Evolutionary conservation across 2,329 filamentous ascomycete species (phyloP).

Genomic region (Diaporthe citrichinensis): DNA sequence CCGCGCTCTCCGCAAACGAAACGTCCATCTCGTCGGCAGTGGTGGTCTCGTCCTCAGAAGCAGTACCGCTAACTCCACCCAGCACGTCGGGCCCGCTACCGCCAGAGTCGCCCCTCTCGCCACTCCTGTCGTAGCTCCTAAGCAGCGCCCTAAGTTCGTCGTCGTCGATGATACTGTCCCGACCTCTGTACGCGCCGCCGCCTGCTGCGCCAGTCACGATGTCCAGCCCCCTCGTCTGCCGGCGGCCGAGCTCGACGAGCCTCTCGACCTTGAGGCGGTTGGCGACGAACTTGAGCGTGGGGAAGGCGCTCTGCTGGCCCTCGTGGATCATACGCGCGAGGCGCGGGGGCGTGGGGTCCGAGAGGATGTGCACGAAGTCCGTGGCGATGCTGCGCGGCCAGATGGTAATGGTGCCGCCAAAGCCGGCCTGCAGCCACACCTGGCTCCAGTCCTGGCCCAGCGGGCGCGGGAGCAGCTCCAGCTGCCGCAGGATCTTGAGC

Average conservation of each 20-base stretch:
- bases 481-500: conserved; percentile 92
- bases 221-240: conserved; percentile 64
- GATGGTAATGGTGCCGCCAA: conserved; percentile 94
- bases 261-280: conserved; percentile 90
- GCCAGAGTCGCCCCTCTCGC: not conserved
- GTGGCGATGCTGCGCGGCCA: conserved; percentile 87
- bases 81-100: not conserved
- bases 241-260: conserved; percentile 70
- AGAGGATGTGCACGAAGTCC: conserved; percentile 89
- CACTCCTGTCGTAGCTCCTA: conserved; percentile 43
- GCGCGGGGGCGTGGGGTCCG: conserved; percentile 82
- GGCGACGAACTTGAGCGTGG: conserved; percentile 90
- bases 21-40: conserved; percentile 40
- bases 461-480: conserved; percentile 91
- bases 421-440: conserved; percentile 90
- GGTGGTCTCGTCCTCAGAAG: conserved; percentile 40
- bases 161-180: conserved; percentile 73
- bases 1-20: conserved; percentile 21
- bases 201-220: not conserved
- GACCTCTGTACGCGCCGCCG: conserved; percentile 58
- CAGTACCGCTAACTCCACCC: conserved; percentile 36
- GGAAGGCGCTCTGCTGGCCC: conserved; percentile 90
- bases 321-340: conserved; percentile 91
- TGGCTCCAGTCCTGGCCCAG: conserved; percentile 97
- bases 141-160: conserved; percentile 64